Evolutionary conservation across 2,329 filamentous ascomycete genomes (phyloP).

Genomic region (Epichloe brachyelytri): DNA sequence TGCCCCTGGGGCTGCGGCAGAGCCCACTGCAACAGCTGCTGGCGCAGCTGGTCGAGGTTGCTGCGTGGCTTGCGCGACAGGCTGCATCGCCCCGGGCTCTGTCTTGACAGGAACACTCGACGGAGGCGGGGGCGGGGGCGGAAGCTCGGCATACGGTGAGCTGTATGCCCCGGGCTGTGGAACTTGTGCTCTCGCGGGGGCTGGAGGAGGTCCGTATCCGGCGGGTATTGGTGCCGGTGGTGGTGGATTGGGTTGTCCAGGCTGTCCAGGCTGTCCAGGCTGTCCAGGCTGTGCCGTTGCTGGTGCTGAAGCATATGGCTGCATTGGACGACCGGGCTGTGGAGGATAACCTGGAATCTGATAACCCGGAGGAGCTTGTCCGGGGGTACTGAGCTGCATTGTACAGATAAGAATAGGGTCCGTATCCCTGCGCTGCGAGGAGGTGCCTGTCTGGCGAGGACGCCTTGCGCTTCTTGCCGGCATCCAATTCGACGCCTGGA

Average conservation of each 20-base stretch:
- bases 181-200: constrained; percentile 20
- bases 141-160: constrained; percentile 20
- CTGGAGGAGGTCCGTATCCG: constrained; percentile 23
- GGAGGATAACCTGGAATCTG: constrained; percentile 20
- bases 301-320: constrained; percentile 12
- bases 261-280: constrained; percentile 4
- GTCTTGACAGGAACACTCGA: constrained; percentile 15
- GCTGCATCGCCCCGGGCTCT: constrained; percentile 14
- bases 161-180: constrained; percentile 22
- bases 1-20: constrained; percentile 3
- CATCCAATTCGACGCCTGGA: constrained; percentile 44
- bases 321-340: constrained; percentile 19
- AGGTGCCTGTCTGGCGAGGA: constrained; percentile 36
- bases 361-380: constrained; percentile 22
- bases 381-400: constrained; percentile 21
- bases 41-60: constrained; percentile 8
- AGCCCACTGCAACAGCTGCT: background rate
- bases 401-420: constrained; percentile 23
- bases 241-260: constrained; percentile 2
- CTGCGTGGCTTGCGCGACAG: constrained; percentile 8
- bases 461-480: constrained; percentile 47
- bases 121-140: constrained; percentile 20
- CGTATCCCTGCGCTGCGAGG: constrained; percentile 24
- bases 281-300: constrained; percentile 8
- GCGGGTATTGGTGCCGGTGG: constrained; percentile 14